These are phyloP conservation scores for Buxus sempervirens DNA, from an alignment of 164 flowering plant species.

Conservation along the genomic window DNA sequence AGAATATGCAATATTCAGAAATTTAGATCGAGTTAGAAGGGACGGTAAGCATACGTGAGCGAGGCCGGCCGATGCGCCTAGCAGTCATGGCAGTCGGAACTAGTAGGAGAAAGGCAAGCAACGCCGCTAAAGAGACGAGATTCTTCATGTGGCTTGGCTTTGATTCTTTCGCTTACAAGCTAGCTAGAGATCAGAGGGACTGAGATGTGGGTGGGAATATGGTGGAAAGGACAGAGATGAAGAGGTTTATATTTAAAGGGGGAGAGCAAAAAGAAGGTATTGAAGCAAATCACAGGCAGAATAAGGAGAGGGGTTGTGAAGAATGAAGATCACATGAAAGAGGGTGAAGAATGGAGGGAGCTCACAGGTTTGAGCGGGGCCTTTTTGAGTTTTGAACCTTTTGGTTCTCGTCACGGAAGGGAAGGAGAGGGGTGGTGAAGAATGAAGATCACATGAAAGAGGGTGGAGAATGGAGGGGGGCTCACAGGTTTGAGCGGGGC, in stretches of 20 bases:
- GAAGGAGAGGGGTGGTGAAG: constrained; percentile 5
- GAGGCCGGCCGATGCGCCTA: constrained; percentile 10
- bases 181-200: background rate
- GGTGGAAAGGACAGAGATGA: constrained; percentile 1
- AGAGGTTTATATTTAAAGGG: constrained; percentile 9
- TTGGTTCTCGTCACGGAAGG: background rate
- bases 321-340: constrained; percentile 31
- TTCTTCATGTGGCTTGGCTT: constrained; percentile 24
- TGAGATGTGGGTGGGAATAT: constrained; percentile 7
- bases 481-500: constrained; percentile 23
- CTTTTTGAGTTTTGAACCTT: constrained; percentile 1
- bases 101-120: constrained; percentile 22
- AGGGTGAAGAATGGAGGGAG: constrained; percentile 7
- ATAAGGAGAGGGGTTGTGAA: constrained; percentile 9
- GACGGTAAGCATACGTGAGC: background rate
- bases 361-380: constrained; percentile 23
- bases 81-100: constrained; percentile 23
- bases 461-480: constrained; percentile 6
- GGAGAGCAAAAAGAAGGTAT: constrained; percentile 13
- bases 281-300: constrained; percentile 46
- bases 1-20: too few relatives aligned
- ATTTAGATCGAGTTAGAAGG: too few relatives aligned
- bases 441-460: constrained; percentile 31
- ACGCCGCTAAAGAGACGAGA: constrained; percentile 13
- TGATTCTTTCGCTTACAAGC: background rate